These are phyloP conservation scores for Cenchrus americanus DNA, from an alignment of 176 grass and related monocot species.

Conservation along the genomic window DNA sequence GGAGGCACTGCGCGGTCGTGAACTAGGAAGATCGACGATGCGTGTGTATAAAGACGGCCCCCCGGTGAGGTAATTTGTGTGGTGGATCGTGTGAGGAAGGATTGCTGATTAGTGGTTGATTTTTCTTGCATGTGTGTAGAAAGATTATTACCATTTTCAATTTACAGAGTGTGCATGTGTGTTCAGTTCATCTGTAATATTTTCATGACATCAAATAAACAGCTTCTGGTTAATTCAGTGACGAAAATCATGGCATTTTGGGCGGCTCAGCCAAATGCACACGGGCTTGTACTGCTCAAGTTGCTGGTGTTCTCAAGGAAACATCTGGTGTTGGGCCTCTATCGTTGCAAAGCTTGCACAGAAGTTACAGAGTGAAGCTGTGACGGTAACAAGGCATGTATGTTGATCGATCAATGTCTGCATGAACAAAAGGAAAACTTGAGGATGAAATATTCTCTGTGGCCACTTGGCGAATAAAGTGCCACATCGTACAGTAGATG, in stretches of 20 bases:
- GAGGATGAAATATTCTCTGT: neutral
- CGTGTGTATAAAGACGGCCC: neutral
- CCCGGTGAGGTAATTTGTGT: neutral
- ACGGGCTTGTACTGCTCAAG: neutral
- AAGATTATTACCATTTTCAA: neutral
- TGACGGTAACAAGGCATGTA: neutral
- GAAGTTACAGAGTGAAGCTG: neutral
- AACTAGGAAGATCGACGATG: conserved; percentile 28
- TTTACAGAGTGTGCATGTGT: neutral
- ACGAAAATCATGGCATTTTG: neutral
- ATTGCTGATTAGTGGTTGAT: neutral
- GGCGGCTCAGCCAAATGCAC: neutral
- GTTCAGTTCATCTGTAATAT: conserved; percentile 17
- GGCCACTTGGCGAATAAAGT: conserved; percentile 4
- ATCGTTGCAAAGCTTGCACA: neutral
- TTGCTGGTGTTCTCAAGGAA: neutral
- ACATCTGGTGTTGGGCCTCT: neutral
- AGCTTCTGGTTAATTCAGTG: conserved; percentile 10
- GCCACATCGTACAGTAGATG: neutral
- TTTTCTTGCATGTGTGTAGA: conserved; percentile 11
- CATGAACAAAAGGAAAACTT: conserved; percentile 9
- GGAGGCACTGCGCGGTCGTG: conserved; percentile 62
- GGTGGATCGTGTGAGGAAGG: neutral
- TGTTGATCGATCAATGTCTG: neutral
- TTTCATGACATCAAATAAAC: conserved; percentile 10